Evolutionary conservation across 1,284 basidiomycete genomes (phyloP).

Genomic region (Tetrapyrgos nigripes): DNA sequence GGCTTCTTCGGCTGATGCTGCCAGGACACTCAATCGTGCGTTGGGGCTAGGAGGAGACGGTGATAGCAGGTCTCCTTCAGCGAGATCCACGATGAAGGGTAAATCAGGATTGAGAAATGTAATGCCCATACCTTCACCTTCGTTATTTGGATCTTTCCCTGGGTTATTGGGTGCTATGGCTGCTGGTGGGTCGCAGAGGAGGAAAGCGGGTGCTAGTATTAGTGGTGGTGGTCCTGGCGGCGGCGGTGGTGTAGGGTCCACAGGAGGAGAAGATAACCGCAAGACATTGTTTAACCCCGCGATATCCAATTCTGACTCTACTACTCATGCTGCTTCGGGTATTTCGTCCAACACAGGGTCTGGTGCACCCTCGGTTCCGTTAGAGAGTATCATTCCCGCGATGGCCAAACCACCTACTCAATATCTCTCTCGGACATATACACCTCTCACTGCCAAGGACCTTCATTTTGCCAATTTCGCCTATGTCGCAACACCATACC

Average conservation of each 20-base stretch:
- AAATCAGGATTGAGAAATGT: background rate
- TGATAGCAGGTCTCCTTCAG: background rate
- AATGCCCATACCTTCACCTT: constrained; percentile 3
- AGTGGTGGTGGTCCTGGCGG: background rate
- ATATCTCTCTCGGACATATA: constrained; percentile 76
- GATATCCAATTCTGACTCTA: background rate
- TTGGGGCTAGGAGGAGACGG: constrained; percentile 25
- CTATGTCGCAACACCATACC: constrained; percentile 32
- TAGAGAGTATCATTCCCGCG: constrained; percentile 90
- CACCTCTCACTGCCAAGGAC: constrained; percentile 69
- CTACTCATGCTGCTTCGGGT: constrained; percentile 23
- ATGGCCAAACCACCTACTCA: constrained; percentile 88
- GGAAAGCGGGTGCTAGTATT: background rate
- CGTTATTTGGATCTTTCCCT: constrained; percentile 5
- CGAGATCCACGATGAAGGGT: background rate
- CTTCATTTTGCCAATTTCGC: constrained; percentile 54
- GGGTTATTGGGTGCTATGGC: background rate
- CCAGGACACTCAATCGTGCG: constrained; percentile 50
- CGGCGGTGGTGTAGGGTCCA: background rate
- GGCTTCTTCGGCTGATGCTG: constrained; percentile 47
- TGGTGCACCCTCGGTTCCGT: constrained; percentile 68
- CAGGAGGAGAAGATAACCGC: too few relatives aligned
- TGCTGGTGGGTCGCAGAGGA: constrained; percentile 3
- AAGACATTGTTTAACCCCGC: background rate
- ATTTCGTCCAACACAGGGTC: constrained; percentile 48